Evolutionary conservation across 1,284 basidiomycete species (phyloP), one percentile per base, ranked within the genome.

Genomic region (Coniophora puteana): DNA sequence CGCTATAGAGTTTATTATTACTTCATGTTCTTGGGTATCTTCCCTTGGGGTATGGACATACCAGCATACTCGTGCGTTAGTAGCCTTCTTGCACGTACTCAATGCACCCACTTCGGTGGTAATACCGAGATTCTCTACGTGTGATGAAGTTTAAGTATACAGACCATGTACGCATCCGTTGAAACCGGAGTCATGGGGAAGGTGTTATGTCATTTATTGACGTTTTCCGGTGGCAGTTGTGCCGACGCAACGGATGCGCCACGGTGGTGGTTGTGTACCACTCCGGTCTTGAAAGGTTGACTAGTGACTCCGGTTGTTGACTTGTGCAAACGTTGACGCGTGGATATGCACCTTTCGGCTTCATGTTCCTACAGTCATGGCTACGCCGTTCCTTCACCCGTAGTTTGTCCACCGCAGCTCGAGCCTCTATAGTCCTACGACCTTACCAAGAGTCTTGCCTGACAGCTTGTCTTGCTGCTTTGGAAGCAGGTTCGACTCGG

Each of bases 391-490:
- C 22, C 1, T 31, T 26, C 17, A 37, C 25, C 17, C 59, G 55
- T 23, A 22, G 39, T 11, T 33, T 48, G 4, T 13, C 43, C 21
- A 27, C 25, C 12, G 29, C 33, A 24, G n/a, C n/a, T 31, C 29
- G 29, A 6, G 29, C 44, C 0, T 43, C 38, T 18, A 23, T 48
- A 14, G 46, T 41, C 7, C 71, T 93, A n/a, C 74, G 94, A 11
- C 92, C 93, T 0, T 98, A 98, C 60, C 94, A 98, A 58, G 76
- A 89, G 50, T 73, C 80, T n/a, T 95, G 91, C 56, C 71, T 98
- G 24, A 67, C 79, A 16, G 79, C 89, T 4, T 96, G 93, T 56
- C 67, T 85, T 3, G 71, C 76, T 10, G 89, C 93, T 2, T 68
- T 97, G 16, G 56, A 64, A 20, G 58, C 66, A 18, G 78, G 80